These are phyloP conservation scores for Phaeotremella fagi DNA, from an alignment of 768 basidiomycete genomes.

Conservation along the genomic window DNA sequence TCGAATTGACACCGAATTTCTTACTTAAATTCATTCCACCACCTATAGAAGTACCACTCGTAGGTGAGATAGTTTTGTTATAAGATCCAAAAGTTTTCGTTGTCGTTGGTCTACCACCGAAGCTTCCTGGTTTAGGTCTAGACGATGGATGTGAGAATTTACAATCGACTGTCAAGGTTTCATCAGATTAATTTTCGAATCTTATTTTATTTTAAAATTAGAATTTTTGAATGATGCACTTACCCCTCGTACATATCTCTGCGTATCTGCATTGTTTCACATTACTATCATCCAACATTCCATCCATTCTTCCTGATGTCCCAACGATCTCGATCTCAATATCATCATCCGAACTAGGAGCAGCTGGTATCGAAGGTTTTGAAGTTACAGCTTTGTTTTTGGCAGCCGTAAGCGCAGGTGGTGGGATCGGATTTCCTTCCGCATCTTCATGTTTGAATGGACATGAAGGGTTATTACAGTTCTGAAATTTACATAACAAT, in stretches of 20 bases:
- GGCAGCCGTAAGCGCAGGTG: slow-evolving; percentile 43
- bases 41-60: too few relatives aligned
- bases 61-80: too few relatives aligned
- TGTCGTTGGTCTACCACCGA: not conserved
- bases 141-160: slow-evolving; percentile 81
- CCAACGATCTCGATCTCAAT: slow-evolving; percentile 44
- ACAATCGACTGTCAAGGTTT: slow-evolving; percentile 58
- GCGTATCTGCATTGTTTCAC: slow-evolving; percentile 70
- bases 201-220: not conserved
- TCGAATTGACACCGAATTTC: slow-evolving; percentile 35
- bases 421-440: slow-evolving; percentile 44
- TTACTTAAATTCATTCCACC: slow-evolving; percentile 36
- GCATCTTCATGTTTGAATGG: slow-evolving; percentile 48
- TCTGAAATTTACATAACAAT: slow-evolving; percentile 47
- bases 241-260: slow-evolving; percentile 68
- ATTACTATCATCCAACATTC: slow-evolving; percentile 31
- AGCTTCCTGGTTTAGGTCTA: slow-evolving; percentile 20
- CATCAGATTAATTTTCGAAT: not conserved
- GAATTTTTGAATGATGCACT: slow-evolving; percentile 11
- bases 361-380: slow-evolving; percentile 1
- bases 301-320: slow-evolving; percentile 37
- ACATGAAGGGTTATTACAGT: slow-evolving; percentile 48
- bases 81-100: slow-evolving; percentile 2
- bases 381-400: slow-evolving; percentile 15
- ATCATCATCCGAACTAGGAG: slow-evolving; percentile 29